Conservation (phyloP, 1,284 basidiomycete genomes). For the Heterobasidion occidentale region DNA sequence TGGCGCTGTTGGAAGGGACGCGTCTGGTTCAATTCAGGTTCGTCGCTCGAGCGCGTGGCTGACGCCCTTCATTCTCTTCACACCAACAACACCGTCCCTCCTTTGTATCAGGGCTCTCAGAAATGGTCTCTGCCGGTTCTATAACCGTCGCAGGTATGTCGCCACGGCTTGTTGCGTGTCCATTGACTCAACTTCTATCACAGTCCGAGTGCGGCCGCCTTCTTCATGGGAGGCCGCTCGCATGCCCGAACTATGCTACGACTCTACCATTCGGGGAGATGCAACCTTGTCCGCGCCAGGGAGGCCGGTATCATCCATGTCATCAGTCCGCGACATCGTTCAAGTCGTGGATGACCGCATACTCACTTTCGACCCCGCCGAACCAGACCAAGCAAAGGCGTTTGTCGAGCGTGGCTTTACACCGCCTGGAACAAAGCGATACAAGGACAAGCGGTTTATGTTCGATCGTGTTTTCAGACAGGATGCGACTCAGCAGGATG, state of each 20-base stretch:
- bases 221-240: slow-evolving; percentile 76
- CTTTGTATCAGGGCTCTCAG: slow-evolving; percentile 6
- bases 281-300: slow-evolving; percentile 69
- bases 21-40: neutral
- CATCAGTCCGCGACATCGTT: slow-evolving; percentile 65
- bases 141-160: slow-evolving; percentile 76
- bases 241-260: slow-evolving; percentile 65
- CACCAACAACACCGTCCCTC: neutral
- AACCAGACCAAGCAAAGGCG: slow-evolving; percentile 67
- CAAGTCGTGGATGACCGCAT: slow-evolving; percentile 80
- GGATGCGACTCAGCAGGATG: slow-evolving; percentile 73
- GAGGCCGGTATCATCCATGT: slow-evolving; percentile 38
- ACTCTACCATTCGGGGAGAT: slow-evolving; percentile 70
- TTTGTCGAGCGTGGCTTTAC: slow-evolving; percentile 77
- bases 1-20: neutral
- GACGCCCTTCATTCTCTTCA: neutral
- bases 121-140: slow-evolving; percentile 77
- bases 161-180: slow-evolving; percentile 5
- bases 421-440: slow-evolving; percentile 79
- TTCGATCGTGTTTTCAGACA: slow-evolving; percentile 89
- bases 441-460: slow-evolving; percentile 92
- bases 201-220: slow-evolving; percentile 89
- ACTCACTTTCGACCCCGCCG: slow-evolving; percentile 92
- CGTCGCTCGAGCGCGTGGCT: neutral
- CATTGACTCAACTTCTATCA: slow-evolving; percentile 3